Evolutionary conservation across 106 monocot species (phyloP).

Genomic region (Allium cepa): DNA sequence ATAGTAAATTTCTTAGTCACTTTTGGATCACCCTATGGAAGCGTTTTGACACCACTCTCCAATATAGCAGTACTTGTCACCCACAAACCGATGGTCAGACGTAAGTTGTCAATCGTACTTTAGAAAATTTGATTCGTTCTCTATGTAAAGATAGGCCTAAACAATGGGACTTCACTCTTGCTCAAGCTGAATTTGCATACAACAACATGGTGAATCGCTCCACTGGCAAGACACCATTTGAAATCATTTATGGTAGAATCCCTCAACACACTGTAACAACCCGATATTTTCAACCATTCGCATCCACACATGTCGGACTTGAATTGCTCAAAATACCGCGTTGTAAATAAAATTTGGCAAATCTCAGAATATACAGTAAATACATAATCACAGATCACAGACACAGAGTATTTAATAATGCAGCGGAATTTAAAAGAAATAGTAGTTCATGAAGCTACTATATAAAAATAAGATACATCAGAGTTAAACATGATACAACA

Average conservation of each 20-base stretch:
- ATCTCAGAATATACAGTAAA: too few relatives aligned
- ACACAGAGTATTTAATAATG: too few relatives aligned
- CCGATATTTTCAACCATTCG: too few relatives aligned
- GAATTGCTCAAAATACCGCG: too few relatives aligned
- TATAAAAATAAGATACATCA: too few relatives aligned
- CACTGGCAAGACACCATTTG: constrained; percentile 1
- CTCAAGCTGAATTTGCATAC: constrained; percentile 6
- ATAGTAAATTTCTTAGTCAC: constrained; percentile 3
- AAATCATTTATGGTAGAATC: constrained; percentile 6
- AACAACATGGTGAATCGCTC: background rate
- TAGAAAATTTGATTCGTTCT: constrained; percentile 1
- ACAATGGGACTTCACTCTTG: background rate
- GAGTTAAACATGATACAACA: too few relatives aligned
- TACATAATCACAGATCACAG: too few relatives aligned
- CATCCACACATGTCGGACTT: too few relatives aligned
- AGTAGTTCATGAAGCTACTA: too few relatives aligned
- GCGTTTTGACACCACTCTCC: background rate
- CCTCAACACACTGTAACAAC: background rate
- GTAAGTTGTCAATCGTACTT: constrained; percentile 10
- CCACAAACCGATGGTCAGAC: constrained; percentile 9
- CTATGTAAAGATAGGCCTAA: background rate
- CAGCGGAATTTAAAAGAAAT: too few relatives aligned
- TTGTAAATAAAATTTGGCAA: too few relatives aligned
- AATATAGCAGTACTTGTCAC: constrained; percentile 2
- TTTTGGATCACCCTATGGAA: constrained; percentile 11